phyloP scores from a whole-genome alignment of 345 rosid genomes.

The Tarenaya hassleriana region DNA sequence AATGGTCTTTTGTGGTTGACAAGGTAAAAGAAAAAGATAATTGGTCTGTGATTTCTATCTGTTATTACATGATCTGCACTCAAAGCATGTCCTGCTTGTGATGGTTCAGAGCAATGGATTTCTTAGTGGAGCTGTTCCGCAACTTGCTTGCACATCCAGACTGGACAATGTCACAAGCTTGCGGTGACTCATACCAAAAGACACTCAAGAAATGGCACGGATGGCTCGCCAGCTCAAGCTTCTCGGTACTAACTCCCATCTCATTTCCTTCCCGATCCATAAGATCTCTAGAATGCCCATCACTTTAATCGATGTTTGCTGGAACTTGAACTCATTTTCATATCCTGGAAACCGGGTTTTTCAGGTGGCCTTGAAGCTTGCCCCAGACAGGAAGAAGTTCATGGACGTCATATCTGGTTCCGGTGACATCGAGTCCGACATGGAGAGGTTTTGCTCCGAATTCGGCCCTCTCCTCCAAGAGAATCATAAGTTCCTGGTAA shows the following conservation, averaged over 20 bases:
- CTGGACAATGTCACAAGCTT: conserved; percentile 89
- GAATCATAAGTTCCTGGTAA: conserved; percentile 95
- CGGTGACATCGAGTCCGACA: conserved; percentile 70
- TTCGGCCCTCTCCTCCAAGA: conserved; percentile 75
- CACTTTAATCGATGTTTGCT: conserved; percentile 4
- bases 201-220: conserved; percentile 91
- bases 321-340: conserved; percentile 11
- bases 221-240: conserved; percentile 94
- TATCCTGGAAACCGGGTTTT: conserved; percentile 5
- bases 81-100: background rate
- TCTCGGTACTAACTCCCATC: conserved; percentile 42
- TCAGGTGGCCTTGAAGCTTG: conserved; percentile 92
- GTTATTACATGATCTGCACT: background rate
- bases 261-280: no score
- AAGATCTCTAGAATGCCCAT: background rate
- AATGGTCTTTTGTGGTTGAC: conserved; percentile 97
- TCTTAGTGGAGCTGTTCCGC: conserved; percentile 81
- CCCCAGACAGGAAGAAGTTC: conserved; percentile 94
- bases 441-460: conserved; percentile 68
- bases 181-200: conserved; percentile 74
- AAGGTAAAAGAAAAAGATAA: conserved; percentile 41
- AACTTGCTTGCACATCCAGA: conserved; percentile 73
- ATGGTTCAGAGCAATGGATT: conserved; percentile 84
- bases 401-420: conserved; percentile 80
- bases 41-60: no score